phyloP scores from a whole-genome alignment of 2,329 filamentous ascomycete species.

The Aspergillus niger region DNA sequence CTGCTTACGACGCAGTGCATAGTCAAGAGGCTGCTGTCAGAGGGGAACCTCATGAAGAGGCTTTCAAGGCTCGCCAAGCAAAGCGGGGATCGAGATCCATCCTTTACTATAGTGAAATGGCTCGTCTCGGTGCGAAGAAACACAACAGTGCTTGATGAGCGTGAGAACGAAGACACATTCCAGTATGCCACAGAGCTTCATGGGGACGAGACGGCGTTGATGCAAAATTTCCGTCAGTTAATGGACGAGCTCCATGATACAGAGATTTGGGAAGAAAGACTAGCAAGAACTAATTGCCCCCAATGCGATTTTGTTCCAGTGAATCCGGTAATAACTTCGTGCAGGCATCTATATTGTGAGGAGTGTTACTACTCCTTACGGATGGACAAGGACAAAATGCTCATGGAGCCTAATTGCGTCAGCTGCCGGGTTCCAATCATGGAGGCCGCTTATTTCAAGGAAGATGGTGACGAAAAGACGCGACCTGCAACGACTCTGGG shows the following conservation, averaged over 20 bases:
- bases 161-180: background rate
- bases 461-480: background rate
- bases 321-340: conserved; percentile 51
- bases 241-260: conserved; percentile 38
- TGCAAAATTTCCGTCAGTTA: conserved; percentile 44
- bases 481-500: background rate
- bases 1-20: conserved; percentile 51
- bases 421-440: conserved; percentile 18
- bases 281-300: conserved; percentile 41
- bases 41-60: conserved; percentile 46
- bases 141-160: background rate
- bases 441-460: conserved; percentile 17
- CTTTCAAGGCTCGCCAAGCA: conserved; percentile 39
- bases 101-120: conserved; percentile 29
- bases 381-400: conserved; percentile 21
- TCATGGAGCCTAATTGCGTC: conserved; percentile 28
- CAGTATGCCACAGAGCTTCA: background rate
- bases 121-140: conserved; percentile 27
- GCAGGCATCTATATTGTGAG: conserved; percentile 59
- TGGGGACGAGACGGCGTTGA: conserved; percentile 17
- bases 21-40: conserved; percentile 49
- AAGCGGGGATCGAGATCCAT: conserved; percentile 20
- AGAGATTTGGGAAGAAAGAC: conserved; percentile 39
- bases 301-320: conserved; percentile 46
- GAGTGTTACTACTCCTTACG: conserved; percentile 44